Base-by-base conservation (phyloP, 108 stramenopile species). In the Cyclotella baltica region DNA sequence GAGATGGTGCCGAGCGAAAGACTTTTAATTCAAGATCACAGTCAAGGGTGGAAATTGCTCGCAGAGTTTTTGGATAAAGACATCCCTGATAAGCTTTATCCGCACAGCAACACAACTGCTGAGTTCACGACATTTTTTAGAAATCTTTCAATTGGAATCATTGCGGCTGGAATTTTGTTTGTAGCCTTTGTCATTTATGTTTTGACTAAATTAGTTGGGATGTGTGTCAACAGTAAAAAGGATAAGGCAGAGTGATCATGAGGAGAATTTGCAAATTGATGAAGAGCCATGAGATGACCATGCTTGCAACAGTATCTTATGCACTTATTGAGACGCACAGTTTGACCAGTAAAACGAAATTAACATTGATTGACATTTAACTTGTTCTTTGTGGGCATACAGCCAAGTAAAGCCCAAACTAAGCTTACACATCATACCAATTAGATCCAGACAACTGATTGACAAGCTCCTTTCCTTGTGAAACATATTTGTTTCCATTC, bases 11-110 rank as follows among this genome's bases (percentile, higher is more conserved):
- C 62, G 0, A 25, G 63, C 8, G 27, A 48, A n/a, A 22, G 73
- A 6, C 31, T 74, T 11, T 22, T 74, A 30, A 34, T 58, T 40
- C 63, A 74, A 22, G 51, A 74, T 58, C 62, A 64, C 34, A 30
- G 29, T 13, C 35, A 65, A 33, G 73, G 73, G 15, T 74, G 73
- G 73, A 50, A 27, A 10, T 27, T n/a, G 9, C 62, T 74, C 20
- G 38, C 62, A 29, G 27, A 33, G 36, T 74, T 74, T 65, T 62
- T 74, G 33, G 63, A 3, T 34, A 68, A 68, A 25, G 50, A 29
- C 11, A 22, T 52, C 15, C 67, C 67, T 20, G 51, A 68, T 1
- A 52, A 22, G 25, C 30, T 29, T 1, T 68, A 68, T 23, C 67
- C 67, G 19, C 67, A 68, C 51, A 68, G 48, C 31, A 68, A 68